A percentile compares a stretch with the other conserved stretches of the same genome.
Conservation (phyloP, 164 flowering plant genomes). For the Vitis vinifera region DNA sequence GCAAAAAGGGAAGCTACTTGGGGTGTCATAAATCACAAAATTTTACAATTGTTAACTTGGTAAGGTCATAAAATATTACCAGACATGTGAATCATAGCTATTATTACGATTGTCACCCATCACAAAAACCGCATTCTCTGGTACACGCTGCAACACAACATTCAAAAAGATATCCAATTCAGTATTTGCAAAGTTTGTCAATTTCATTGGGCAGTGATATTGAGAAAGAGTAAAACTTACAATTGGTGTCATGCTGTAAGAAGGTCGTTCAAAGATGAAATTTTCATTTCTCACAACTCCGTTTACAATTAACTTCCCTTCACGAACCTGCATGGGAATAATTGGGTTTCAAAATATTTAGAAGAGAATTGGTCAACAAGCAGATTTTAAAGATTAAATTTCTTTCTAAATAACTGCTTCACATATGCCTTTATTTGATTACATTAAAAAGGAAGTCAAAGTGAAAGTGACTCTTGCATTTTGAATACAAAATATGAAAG, state of each 20-base stretch:
- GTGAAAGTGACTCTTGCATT: no score
- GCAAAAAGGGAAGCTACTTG: not conserved
- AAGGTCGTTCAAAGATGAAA: constrained; percentile 75
- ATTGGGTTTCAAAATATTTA: not conserved
- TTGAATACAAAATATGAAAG: no score
- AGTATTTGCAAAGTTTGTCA: not conserved
- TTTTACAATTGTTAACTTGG: not conserved
- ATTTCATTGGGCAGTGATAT: not conserved
- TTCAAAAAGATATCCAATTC: not conserved
- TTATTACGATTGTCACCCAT: constrained; percentile 99
- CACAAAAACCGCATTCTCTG: constrained; percentile 87
- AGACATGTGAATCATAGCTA: constrained; percentile 97
- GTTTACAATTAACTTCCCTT: constrained; percentile 83
- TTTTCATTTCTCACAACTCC: constrained; percentile 75
- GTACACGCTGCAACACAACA: constrained; percentile 61
- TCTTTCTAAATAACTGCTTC: no score
- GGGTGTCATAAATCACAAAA: not conserved
- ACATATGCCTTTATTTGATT: no score
- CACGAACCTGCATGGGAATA: constrained; percentile 62
- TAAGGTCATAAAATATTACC: constrained; percentile 43
- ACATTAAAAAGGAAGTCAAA: no score
- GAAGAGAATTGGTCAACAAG: not conserved
- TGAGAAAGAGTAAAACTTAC: constrained; percentile 32
- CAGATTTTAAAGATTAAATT: not conserved
- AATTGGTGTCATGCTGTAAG: constrained; percentile 77